Evolutionary conservation across 176 grass and related monocot species (phyloP).

Genomic region (Triticum timopheevii): DNA sequence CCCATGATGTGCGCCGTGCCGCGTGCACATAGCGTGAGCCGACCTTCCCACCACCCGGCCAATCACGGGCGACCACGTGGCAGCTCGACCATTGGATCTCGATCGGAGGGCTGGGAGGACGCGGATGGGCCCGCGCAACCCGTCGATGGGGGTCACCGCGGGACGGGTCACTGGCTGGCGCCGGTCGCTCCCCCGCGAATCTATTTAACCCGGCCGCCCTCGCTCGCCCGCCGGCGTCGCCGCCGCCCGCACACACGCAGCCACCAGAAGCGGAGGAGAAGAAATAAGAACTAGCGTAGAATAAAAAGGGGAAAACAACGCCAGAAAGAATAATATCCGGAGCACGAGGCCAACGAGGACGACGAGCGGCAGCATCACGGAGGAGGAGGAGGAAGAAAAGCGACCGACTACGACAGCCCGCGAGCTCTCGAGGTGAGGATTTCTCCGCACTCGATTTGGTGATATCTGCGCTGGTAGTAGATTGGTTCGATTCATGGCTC

Average conservation of each 20-base stretch:
- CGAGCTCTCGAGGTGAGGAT: background rate
- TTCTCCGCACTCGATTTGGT: background rate
- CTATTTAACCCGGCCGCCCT: slow-evolving; percentile 28
- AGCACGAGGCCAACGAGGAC: background rate
- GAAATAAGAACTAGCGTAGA: background rate
- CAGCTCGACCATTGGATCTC: background rate
- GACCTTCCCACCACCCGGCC: background rate
- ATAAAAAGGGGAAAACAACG: background rate
- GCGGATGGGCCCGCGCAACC: background rate
- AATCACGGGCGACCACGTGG: background rate
- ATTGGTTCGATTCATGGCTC: background rate
- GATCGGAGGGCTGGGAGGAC: background rate
- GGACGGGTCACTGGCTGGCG: slow-evolving; percentile 4
- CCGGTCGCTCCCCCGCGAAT: slow-evolving; percentile 30
- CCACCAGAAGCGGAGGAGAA: background rate
- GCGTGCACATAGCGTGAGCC: slow-evolving; percentile 25
- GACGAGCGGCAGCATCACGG: background rate
- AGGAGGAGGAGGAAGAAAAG: background rate
- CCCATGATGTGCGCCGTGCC: too few relatives aligned
- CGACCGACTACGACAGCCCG: background rate
- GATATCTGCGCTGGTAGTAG: background rate
- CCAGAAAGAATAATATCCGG: background rate
- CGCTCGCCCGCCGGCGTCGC: slow-evolving; percentile 10
- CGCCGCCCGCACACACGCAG: background rate
- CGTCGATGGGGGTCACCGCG: background rate